These are phyloP conservation scores for Aspergillus carlsbadensis DNA, from an alignment of 495 filamentous ascomycete genomes.

Conservation along the genomic window DNA sequence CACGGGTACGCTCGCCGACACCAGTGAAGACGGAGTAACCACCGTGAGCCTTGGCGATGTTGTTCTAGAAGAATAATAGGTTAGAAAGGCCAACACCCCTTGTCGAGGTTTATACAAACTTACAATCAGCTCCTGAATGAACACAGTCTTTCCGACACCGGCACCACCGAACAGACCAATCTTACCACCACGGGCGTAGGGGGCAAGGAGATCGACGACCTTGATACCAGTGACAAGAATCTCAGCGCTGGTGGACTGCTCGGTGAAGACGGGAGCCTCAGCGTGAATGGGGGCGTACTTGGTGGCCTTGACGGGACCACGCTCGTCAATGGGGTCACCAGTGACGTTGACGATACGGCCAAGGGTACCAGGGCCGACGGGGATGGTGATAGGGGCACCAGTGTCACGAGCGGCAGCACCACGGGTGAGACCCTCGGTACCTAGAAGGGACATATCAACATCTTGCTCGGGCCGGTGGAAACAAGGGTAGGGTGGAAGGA, in stretches of 20 bases:
- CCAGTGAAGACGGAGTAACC: conserved; percentile 99
- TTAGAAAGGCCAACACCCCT: conserved; percentile 2
- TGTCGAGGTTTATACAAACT: conserved; percentile 17
- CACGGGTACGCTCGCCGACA: conserved; percentile 99
- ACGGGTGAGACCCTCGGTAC: conserved; percentile 98
- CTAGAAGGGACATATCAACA: conserved; percentile 44
- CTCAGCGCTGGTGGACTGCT: conserved; percentile 94
- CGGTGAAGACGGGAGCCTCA: conserved; percentile 84
- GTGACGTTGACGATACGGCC: conserved; percentile 99
- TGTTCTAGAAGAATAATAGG: conserved; percentile 62
- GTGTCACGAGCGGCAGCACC: conserved; percentile 82
- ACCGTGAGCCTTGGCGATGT: conserved; percentile 99
- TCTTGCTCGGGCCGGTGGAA: neutral
- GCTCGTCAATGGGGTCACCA: conserved; percentile 99
- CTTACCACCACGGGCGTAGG: conserved; percentile 99
- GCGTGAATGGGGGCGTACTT: conserved; percentile 90
- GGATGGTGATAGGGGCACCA: conserved; percentile 93
- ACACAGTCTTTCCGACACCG: conserved; percentile 99
- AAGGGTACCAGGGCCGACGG: conserved; percentile 90
- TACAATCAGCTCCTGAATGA: conserved; percentile 99
- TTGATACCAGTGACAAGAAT: conserved; percentile 99
- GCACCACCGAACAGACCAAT: conserved; percentile 99
- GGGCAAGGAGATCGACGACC: conserved; percentile 97
- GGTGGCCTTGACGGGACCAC: conserved; percentile 91
- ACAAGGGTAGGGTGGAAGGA: conserved; percentile 12